phyloP scores from a whole-genome alignment of 1,139 yeast genomes.

The Kluyveromyces sp. region DNA sequence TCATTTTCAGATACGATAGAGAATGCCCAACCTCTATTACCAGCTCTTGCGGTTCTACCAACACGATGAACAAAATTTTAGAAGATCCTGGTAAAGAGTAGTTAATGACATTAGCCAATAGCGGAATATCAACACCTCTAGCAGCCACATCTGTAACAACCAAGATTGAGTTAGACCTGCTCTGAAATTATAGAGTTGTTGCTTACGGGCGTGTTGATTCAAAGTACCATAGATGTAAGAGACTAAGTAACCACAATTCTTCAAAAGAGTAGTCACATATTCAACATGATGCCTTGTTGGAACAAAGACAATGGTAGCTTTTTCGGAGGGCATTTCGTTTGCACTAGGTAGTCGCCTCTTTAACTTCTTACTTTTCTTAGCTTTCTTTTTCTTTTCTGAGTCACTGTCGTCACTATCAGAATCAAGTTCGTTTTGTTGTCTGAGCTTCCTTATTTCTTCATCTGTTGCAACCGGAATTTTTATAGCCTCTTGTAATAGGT shows the following conservation, averaged over 20 bases:
- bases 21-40: constrained; percentile 96
- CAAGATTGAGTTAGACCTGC: constrained; percentile 69
- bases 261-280: constrained; percentile 62
- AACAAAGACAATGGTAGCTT: constrained; percentile 86
- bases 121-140: constrained; percentile 93
- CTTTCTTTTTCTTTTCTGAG: constrained; percentile 30
- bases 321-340: constrained; percentile 71
- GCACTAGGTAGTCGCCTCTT: constrained; percentile 67
- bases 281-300: constrained; percentile 98
- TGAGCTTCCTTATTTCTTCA: constrained; percentile 43
- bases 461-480: constrained; percentile 73
- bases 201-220: constrained; percentile 90
- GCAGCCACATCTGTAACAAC: constrained; percentile 99
- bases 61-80: constrained; percentile 93
- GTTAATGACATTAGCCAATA: constrained; percentile 86
- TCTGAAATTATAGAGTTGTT: constrained; percentile 79
- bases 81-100: constrained; percentile 98
- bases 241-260: constrained; percentile 73
- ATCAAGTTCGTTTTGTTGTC: constrained; percentile 39
- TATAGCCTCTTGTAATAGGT: constrained; percentile 71
- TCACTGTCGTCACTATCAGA: constrained; percentile 41
- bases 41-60: constrained; percentile 99
- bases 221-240: constrained; percentile 90
- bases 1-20: constrained; percentile 81
- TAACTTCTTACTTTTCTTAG: constrained; percentile 36